Percentiles rank a stretch among this genome's conserved stretches.
Evolutionary conservation across 2,329 filamentous ascomycete species (phyloP).

Genomic region (Fonsecaea pugnacius): DNA sequence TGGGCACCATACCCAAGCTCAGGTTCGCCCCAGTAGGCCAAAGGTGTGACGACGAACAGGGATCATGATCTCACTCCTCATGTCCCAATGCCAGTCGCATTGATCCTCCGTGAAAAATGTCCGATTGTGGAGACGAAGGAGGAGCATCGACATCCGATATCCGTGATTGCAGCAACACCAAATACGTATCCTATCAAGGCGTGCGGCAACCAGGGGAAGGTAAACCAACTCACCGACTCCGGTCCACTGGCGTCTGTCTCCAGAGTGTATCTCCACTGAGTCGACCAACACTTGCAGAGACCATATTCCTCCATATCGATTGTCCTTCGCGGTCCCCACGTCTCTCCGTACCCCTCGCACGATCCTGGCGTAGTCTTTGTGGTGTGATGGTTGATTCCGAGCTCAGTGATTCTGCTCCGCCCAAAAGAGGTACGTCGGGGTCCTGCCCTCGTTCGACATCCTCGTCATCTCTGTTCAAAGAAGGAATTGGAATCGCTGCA

Average conservation of each 20-base stretch:
- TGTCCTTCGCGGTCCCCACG: slow-evolving; percentile 39
- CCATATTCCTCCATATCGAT: slow-evolving; percentile 50
- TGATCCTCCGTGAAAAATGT: not conserved
- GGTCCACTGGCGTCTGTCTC: slow-evolving; percentile 36
- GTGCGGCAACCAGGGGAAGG: not conserved
- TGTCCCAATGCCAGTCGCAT: not conserved
- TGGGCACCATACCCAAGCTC: not conserved
- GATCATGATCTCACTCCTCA: not conserved
- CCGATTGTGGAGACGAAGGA: not conserved
- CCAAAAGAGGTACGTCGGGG: slow-evolving; percentile 43
- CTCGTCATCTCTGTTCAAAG: slow-evolving; percentile 42
- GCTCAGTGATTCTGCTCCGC: slow-evolving; percentile 20
- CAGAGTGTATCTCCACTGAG: slow-evolving; percentile 51
- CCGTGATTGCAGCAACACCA: not conserved
- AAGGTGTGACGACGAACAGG: not conserved
- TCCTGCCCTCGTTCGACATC: slow-evolving; percentile 51
- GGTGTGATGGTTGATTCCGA: slow-evolving; percentile 11
- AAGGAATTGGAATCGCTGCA: slow-evolving; percentile 54
- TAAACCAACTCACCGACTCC: slow-evolving; percentile 30
- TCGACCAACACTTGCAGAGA: slow-evolving; percentile 50
- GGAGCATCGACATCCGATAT: not conserved
- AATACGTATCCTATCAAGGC: not conserved
- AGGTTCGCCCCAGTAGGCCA: not conserved
- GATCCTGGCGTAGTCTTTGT: slow-evolving; percentile 4
- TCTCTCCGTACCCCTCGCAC: not conserved